Base-by-base conservation (phyloP, 192 early-diverging fungal species). In the Coemansia sp. region DNA sequence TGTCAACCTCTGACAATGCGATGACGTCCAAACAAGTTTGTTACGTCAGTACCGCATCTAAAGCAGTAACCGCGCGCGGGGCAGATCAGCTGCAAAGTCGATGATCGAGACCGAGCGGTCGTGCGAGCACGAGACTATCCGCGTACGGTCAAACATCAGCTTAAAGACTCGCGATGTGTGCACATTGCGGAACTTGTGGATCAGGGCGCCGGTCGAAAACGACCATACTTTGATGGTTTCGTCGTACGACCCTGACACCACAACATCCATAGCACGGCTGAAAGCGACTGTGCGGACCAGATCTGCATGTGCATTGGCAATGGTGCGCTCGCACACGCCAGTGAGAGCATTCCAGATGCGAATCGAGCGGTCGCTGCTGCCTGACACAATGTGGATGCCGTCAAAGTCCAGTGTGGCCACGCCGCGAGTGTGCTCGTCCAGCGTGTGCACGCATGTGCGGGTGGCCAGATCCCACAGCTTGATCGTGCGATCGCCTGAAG, bases 391-490 rank as follows among this genome's bases (percentile, higher is more conserved):
- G 31, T 80, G 71, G 8, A 83, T 81, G 31, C 93, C 94, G 60
- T 98, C 93, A 77, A 90, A 95, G 60, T 94, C 91, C 5, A 96
- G 83, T 61, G 94, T 94, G 0, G 94, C 94, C 12, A 98, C 85
- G 17, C 94, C 94, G 5, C 92, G 86, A 3, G 72, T 68, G 70
- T 97, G 93, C 5, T 91, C 94, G 14, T 74, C 69, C 44, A 94
- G 85, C 28, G 83, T 87, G 38, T 82, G 77, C 19, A 91, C 28
- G 49, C 85, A 87, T 50, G 84, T 60, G 23, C 93, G 93, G 0
- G 87, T 87, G 25, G 66, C 57, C 23, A 95, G 75, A 48, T 91
- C 74, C 95, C 95, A 97, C 5, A 96, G 69, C 53, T 88, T 89
- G 54, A 96, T 87, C 0, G 91, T 90, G 40, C 91, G 87, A 65